Evolutionary conservation across 306 rosid genomes (phyloP).

Genomic region (Quercus robur): DNA sequence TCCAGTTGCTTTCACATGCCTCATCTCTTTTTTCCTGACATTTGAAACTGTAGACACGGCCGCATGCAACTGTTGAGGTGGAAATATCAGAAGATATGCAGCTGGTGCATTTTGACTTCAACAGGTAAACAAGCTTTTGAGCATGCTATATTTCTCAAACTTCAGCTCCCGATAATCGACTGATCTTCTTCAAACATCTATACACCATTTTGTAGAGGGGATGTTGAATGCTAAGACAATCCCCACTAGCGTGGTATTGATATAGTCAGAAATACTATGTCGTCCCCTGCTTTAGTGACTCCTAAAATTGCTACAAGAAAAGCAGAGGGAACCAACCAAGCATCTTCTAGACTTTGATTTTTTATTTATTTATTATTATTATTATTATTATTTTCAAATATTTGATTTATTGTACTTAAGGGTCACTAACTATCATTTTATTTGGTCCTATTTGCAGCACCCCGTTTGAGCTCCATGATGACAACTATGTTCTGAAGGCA

Average conservation of each 20-base stretch:
- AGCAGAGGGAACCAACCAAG: not conserved
- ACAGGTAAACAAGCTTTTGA: constrained; percentile 48
- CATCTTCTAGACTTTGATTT: not conserved
- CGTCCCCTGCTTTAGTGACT: no score
- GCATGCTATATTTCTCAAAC: not conserved
- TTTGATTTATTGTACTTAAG: not conserved
- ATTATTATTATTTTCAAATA: not conserved
- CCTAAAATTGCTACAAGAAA: no score
- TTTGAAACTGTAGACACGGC: constrained; percentile 66
- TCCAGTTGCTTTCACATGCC: constrained; percentile 3
- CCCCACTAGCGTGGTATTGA: no score
- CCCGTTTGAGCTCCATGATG: constrained; percentile 97
- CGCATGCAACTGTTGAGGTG: constrained; percentile 98
- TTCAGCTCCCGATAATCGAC: not conserved
- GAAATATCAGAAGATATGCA: constrained; percentile 99
- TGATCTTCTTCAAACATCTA: not conserved
- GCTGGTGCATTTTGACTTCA: constrained; percentile 98
- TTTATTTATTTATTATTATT: no score
- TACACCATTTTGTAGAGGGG: not conserved
- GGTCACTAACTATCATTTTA: not conserved
- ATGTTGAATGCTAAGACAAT: not conserved
- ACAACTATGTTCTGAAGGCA: constrained; percentile 83
- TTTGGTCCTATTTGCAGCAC: constrained; percentile 50
- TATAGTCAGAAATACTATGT: no score
- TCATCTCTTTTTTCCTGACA: constrained; percentile 9